Evolutionary conservation across 108 stramenopile species (phyloP), one percentile per base, ranked within the genome.

Genomic region (Cyclotella atomus): DNA sequence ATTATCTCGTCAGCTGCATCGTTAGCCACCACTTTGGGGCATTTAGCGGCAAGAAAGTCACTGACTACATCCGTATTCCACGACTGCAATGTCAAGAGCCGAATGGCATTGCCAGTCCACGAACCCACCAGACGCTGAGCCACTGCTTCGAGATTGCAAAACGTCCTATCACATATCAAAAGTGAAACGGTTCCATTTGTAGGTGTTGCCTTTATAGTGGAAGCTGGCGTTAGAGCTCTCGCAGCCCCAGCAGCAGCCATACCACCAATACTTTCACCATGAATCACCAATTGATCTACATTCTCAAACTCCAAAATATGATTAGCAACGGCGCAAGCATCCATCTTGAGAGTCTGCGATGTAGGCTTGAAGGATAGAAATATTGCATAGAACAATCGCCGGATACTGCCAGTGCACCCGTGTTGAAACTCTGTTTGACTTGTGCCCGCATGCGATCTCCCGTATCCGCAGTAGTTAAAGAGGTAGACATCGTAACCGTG

Each of bases 401-500:
- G 69, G 32, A 89, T 53, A 32, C 85, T 54, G 17, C 82, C 83
- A 24, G 79, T 49, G n/a, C 73, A 71, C 17, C 89, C 89, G 0
- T 74, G 72, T 23, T 53, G 60, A 55, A 75, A 85, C 38, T 73
- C 68, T 19, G 73, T 50, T 19, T 46, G 57, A 2, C 44, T 60
- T 17, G 56, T 34, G 25, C 76, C 66, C 16, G 89, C 92, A 54
- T 76, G 77, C 56, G 91, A 92, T 52, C 95, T 75, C 41, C 95
- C 92, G 59, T 87, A 96, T 25, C 95, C 95, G 28, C 91, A 88
- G 76, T 96, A 96, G 66, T 96, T 96, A 79, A 93, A 96, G 1
- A 93, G 66, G 61, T 89, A 92, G 16, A 96, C 77, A 70, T 95
- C 91, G 66, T 82, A 92, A 0, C 94, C 94, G 32, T 81, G 65